These are phyloP conservation scores for Verticillium nubilum DNA, from an alignment of 2,329 filamentous ascomycete genomes.

Conservation along the genomic window DNA sequence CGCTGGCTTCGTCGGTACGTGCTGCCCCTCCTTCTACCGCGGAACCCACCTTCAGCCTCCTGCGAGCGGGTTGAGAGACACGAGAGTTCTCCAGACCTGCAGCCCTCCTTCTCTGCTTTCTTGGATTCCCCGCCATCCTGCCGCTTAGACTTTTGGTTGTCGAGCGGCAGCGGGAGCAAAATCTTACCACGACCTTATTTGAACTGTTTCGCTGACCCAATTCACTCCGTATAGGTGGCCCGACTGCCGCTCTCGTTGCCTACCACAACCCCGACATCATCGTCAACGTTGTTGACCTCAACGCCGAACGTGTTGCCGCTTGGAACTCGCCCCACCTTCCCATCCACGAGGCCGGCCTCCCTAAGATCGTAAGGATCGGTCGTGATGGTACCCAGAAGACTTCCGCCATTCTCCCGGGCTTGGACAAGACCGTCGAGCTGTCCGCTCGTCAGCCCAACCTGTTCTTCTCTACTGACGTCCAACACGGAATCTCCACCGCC, in stretches of 20 bases:
- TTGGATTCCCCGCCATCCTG: neutral
- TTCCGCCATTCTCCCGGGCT: slow-evolving; percentile 33
- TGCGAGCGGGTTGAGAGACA: neutral
- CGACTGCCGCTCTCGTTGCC: slow-evolving; percentile 70
- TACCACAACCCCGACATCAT: slow-evolving; percentile 65
- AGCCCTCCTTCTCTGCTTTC: neutral
- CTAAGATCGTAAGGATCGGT: slow-evolving; percentile 60
- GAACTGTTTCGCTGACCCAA: slow-evolving; percentile 2
- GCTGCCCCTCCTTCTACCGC: neutral
- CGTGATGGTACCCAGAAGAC: slow-evolving; percentile 49
- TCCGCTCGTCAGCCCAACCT: slow-evolving; percentile 56
- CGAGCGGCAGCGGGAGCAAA: neutral
- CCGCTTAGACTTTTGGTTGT: neutral
- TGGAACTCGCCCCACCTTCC: slow-evolving; percentile 73
- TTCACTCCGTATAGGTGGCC: slow-evolving; percentile 48
- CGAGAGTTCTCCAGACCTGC: neutral
- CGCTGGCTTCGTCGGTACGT: slow-evolving; percentile 69
- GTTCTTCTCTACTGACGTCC: slow-evolving; percentile 66
- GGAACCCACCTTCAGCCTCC: neutral
- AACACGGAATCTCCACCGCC: slow-evolving; percentile 56
- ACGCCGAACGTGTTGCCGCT: slow-evolving; percentile 57
- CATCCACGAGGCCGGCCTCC: slow-evolving; percentile 69
- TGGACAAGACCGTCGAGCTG: slow-evolving; percentile 25
- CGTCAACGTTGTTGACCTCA: slow-evolving; percentile 71
- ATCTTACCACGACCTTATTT: neutral